Conservation (phyloP, 1,139 yeast species). For the Yamadazyma membranifaciens region DNA sequence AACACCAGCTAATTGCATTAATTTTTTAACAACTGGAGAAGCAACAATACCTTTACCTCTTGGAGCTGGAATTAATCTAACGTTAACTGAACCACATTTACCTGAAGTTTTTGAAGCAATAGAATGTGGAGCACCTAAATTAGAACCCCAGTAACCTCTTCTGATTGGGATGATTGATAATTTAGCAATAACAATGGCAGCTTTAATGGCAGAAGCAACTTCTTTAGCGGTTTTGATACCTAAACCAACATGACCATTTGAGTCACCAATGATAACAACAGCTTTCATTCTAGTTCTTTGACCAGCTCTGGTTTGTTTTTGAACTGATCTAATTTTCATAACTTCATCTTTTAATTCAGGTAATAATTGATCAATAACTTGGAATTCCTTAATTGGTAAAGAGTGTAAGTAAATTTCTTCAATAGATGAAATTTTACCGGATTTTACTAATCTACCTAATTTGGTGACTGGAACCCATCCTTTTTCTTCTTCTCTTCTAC, state of each 20-base stretch:
- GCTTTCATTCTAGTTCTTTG: slow-evolving; percentile 99
- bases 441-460: slow-evolving; percentile 99
- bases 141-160: slow-evolving; percentile 99
- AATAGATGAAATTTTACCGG: slow-evolving; percentile 94
- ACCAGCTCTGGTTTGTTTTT: slow-evolving; percentile 99
- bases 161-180: slow-evolving; percentile 98
- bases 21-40: slow-evolving; percentile 98
- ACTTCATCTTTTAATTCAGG: slow-evolving; percentile 98
- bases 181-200: slow-evolving; percentile 99
- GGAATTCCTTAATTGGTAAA: slow-evolving; percentile 99
- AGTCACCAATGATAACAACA: slow-evolving; percentile 99
- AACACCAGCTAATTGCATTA: slow-evolving; percentile 99
- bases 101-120: slow-evolving; percentile 97
- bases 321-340: slow-evolving; percentile 99
- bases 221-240: slow-evolving; percentile 99
- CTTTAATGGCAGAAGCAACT: slow-evolving; percentile 99
- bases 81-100: slow-evolving; percentile 99
- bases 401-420: slow-evolving; percentile 99
- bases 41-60: slow-evolving; percentile 99
- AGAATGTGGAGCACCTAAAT: slow-evolving; percentile 99
- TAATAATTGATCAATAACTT: slow-evolving; percentile 94
- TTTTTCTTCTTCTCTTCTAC: slow-evolving; percentile 89
- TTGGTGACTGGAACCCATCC: slow-evolving; percentile 99
- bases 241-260: slow-evolving; percentile 99
- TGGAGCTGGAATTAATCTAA: slow-evolving; percentile 99